Evolutionary conservation across 1,284 basidiomycete species (phyloP).

Genomic region (Puccinia horiana): DNA sequence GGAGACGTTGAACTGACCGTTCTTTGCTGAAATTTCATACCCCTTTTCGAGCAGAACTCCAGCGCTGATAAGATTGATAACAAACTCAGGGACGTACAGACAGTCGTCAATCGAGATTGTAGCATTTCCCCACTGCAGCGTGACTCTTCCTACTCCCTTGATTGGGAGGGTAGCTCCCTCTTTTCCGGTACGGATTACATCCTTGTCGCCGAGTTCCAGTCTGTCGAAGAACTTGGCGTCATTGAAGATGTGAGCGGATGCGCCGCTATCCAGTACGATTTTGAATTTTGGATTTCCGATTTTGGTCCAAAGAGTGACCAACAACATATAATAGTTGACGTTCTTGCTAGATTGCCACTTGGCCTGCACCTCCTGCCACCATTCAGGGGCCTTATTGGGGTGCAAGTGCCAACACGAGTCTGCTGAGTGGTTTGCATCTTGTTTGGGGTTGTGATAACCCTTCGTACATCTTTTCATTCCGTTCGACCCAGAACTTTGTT

Average conservation of each 20-base stretch:
- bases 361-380: constrained; percentile 21
- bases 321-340: constrained; percentile 1
- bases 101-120: neutral
- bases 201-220: neutral
- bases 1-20: neutral
- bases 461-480: neutral
- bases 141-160: neutral
- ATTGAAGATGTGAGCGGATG: constrained; percentile 19
- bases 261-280: constrained; percentile 15
- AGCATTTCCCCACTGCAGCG: neutral
- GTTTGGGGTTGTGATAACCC: neutral
- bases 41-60: neutral
- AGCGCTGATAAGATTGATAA: neutral
- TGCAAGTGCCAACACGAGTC: constrained; percentile 17
- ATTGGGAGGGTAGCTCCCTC: constrained; percentile 3
- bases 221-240: constrained; percentile 1
- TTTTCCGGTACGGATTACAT: constrained; percentile 13
- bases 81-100: neutral
- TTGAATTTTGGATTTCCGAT: neutral
- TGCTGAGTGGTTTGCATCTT: neutral
- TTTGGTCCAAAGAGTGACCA: constrained; percentile 1
- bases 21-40: neutral
- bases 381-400: constrained; percentile 3
- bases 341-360: constrained; percentile 5
- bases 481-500: neutral